These are phyloP conservation scores for Phanerochaete carnosa DNA, from an alignment of 768 basidiomycete species.

Conservation along the genomic window DNA sequence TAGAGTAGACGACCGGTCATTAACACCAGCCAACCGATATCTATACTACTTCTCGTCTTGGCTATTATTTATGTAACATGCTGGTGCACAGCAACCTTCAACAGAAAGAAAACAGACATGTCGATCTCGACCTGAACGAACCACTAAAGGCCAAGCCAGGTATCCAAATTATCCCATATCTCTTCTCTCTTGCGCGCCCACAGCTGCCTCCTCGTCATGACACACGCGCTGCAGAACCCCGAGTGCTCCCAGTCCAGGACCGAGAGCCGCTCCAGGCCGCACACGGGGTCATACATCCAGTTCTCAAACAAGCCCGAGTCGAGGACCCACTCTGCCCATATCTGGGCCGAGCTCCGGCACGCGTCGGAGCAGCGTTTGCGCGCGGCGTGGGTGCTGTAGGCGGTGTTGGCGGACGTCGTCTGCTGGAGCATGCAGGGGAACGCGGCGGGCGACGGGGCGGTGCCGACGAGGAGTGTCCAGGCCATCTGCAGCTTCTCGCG, in stretches of 20 bases:
- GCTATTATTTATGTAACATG: too few species aligned
- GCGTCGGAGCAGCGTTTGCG: slow-evolving; percentile 12
- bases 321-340: slow-evolving; percentile 18
- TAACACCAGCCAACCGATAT: too few species aligned
- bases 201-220: slow-evolving; percentile 21
- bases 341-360: slow-evolving; percentile 1
- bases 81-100: too few species aligned
- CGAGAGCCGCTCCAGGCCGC: slow-evolving; percentile 31
- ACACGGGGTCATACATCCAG: slow-evolving; percentile 32
- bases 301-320: slow-evolving; percentile 24
- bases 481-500: slow-evolving; percentile 19
- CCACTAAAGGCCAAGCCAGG: slow-evolving; percentile 21
- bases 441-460: slow-evolving; percentile 16
- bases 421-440: slow-evolving; percentile 19
- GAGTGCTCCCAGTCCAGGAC: slow-evolving; percentile 26
- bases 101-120: not conserved
- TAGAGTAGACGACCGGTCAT: too few species aligned
- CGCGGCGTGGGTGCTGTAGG: not conserved
- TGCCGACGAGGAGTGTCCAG: slow-evolving; percentile 19
- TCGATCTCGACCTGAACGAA: too few species aligned
- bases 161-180: slow-evolving; percentile 30
- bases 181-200: slow-evolving; percentile 29
- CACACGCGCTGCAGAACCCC: slow-evolving; percentile 35
- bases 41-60: too few species aligned
- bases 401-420: not conserved